Evolutionary conservation across 176 grass and related monocot species (phyloP).

Genomic region (Cenchrus fungigraminus): DNA sequence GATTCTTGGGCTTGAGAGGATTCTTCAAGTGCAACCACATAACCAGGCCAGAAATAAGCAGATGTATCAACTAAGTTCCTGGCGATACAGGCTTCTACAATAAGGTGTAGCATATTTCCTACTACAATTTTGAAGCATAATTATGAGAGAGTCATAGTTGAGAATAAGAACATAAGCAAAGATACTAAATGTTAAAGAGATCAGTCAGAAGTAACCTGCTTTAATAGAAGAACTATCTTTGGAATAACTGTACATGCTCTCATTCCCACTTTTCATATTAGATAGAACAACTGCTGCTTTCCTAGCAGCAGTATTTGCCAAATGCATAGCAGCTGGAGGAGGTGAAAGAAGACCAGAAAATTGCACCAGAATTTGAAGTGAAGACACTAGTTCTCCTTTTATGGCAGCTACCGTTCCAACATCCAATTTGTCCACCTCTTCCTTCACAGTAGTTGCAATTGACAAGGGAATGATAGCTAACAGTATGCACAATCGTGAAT

Average conservation of each 20-base stretch:
- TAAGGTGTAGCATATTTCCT: constrained; percentile 84
- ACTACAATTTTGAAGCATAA: constrained; percentile 59
- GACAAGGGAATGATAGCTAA: constrained; percentile 83
- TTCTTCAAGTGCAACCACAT: constrained; percentile 62
- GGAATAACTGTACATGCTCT: constrained; percentile 37
- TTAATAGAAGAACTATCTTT: constrained; percentile 46
- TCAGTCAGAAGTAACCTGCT: constrained; percentile 53
- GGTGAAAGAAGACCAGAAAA: constrained; percentile 75
- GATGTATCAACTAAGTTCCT: constrained; percentile 90
- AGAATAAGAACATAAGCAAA: constrained; percentile 24
- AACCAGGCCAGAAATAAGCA: constrained; percentile 90
- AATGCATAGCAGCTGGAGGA: constrained; percentile 52
- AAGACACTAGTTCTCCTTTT: constrained; percentile 66
- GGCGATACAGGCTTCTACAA: constrained; percentile 84
- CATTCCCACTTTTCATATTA: constrained; percentile 49
- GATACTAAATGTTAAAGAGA: constrained; percentile 27
- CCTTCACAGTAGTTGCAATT: constrained; percentile 67
- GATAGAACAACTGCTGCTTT: constrained; percentile 77
- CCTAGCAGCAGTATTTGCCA: constrained; percentile 74
- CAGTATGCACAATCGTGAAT: constrained; percentile 76
- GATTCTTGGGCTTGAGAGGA: constrained; percentile 51
- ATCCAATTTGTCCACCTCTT: constrained; percentile 51
- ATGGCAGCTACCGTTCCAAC: constrained; percentile 39
- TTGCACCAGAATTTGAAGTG: constrained; percentile 68
- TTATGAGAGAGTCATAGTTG: constrained; percentile 13